A percentile compares a stretch with the other conserved stretches of the same genome.
Evolutionary conservation across 768 basidiomycete species (phyloP).

Genomic region (Naematelia encephala): DNA sequence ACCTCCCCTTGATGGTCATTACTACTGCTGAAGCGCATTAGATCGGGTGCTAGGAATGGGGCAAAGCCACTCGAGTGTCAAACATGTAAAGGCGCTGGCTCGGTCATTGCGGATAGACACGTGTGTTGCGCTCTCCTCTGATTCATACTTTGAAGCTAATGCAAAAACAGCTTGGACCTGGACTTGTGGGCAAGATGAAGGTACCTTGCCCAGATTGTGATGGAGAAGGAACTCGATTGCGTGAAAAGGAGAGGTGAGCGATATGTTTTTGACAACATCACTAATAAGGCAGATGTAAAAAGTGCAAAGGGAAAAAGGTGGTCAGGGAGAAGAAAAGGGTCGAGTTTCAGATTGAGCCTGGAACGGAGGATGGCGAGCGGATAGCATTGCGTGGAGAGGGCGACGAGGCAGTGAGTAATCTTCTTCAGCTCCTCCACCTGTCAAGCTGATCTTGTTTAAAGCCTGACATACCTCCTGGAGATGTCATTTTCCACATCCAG

Average conservation of each 20-base stretch:
- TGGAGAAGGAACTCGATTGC: slow-evolving; percentile 40
- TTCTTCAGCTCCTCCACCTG: background rate
- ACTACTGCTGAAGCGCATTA: slow-evolving; percentile 37
- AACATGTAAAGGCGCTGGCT: slow-evolving; percentile 77
- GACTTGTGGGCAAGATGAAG: slow-evolving; percentile 48
- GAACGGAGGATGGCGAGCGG: slow-evolving; percentile 75
- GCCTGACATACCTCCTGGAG: slow-evolving; percentile 83
- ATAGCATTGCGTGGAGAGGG: slow-evolving; percentile 89
- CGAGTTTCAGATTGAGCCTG: slow-evolving; percentile 80
- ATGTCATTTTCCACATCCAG: slow-evolving; percentile 80
- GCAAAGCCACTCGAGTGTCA: slow-evolving; percentile 81
- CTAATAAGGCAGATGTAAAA: slow-evolving; percentile 73
- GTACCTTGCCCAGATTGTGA: slow-evolving; percentile 50
- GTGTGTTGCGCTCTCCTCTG: too few species aligned
- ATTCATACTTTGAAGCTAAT: too few species aligned
- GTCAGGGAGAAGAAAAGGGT: slow-evolving; percentile 84
- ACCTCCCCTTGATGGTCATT: background rate
- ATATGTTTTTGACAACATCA: background rate
- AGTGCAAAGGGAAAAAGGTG: slow-evolving; percentile 82
- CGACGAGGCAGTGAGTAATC: slow-evolving; percentile 70
- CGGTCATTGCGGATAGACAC: slow-evolving; percentile 45
- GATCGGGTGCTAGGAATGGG: slow-evolving; percentile 74
- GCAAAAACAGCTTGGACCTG: slow-evolving; percentile 40
- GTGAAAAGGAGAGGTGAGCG: slow-evolving; percentile 42
- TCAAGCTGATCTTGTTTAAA: slow-evolving; percentile 49